phyloP scores from a whole-genome alignment of 148 eudicot species.

The Vaccinium myrtillus region DNA sequence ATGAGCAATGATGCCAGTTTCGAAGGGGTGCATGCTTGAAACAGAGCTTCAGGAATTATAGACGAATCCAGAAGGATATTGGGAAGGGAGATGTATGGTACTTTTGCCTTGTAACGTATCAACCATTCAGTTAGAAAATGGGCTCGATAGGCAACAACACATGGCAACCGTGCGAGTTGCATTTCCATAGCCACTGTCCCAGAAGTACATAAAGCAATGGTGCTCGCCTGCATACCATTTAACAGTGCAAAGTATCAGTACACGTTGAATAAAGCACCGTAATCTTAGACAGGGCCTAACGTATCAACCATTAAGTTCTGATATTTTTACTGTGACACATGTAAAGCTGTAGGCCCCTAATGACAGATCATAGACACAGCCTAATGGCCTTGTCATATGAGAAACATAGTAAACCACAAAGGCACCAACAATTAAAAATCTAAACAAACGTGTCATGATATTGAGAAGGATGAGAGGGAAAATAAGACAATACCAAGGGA shows the following conservation, averaged over 20 bases:
- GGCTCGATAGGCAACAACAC: conserved; percentile 88
- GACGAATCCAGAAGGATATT: conserved; percentile 72
- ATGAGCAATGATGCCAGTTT: conserved; percentile 53
- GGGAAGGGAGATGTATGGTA: conserved; percentile 79
- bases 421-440: background rate
- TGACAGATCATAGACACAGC: background rate
- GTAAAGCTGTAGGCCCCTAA: background rate
- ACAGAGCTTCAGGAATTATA: conserved; percentile 88
- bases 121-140: conserved; percentile 84
- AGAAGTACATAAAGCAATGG: conserved; percentile 80
- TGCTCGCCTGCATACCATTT: conserved; percentile 57
- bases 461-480: background rate
- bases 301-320: no score
- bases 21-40: conserved; percentile 61
- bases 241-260: background rate
- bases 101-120: conserved; percentile 64
- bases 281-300: background rate
- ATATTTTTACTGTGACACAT: background rate
- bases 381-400: background rate
- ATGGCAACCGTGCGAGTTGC: conserved; percentile 88
- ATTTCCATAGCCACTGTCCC: conserved; percentile 90
- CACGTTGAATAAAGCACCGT: background rate
- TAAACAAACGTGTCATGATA: background rate
- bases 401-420: background rate
- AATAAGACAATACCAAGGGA: background rate